Conservation (phyloP, 768 basidiomycete genomes). For the Mycena venus region DNA sequence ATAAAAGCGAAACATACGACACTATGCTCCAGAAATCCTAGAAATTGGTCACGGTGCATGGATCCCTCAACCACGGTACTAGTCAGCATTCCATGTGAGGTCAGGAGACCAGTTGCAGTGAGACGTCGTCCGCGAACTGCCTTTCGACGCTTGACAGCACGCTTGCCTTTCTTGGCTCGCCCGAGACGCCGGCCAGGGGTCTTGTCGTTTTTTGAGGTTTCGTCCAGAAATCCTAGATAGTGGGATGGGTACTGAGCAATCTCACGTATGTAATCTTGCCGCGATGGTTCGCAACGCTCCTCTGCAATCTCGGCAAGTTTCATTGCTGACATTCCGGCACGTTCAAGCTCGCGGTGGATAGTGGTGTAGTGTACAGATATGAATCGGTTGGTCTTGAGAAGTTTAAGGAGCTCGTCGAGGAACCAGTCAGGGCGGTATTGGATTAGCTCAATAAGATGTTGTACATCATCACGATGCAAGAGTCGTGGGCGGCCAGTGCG, state of each 20-base stretch:
- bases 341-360: slow-evolving; percentile 44
- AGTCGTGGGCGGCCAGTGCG: not conserved
- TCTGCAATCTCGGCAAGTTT: slow-evolving; percentile 46
- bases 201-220: slow-evolving; percentile 50
- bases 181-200: too few relatives aligned
- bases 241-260: slow-evolving; percentile 46
- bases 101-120: not conserved
- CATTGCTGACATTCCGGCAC: slow-evolving; percentile 42
- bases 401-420: slow-evolving; percentile 47
- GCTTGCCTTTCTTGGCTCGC: too few relatives aligned
- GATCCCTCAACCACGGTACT: not conserved
- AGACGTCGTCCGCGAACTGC: not conserved
- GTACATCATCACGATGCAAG: slow-evolving; percentile 35
- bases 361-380: slow-evolving; percentile 49
- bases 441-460: slow-evolving; percentile 37
- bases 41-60: not conserved
- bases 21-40: not conserved
- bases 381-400: slow-evolving; percentile 44
- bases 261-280: slow-evolving; percentile 39
- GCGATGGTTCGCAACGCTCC: slow-evolving; percentile 43
- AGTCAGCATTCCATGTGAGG: not conserved
- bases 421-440: slow-evolving; percentile 46
- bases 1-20: not conserved
- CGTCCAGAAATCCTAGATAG: slow-evolving; percentile 52
- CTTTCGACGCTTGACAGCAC: not conserved